Conservation (phyloP, 2,329 filamentous ascomycete species). For the Epichloe typhina region DNA sequence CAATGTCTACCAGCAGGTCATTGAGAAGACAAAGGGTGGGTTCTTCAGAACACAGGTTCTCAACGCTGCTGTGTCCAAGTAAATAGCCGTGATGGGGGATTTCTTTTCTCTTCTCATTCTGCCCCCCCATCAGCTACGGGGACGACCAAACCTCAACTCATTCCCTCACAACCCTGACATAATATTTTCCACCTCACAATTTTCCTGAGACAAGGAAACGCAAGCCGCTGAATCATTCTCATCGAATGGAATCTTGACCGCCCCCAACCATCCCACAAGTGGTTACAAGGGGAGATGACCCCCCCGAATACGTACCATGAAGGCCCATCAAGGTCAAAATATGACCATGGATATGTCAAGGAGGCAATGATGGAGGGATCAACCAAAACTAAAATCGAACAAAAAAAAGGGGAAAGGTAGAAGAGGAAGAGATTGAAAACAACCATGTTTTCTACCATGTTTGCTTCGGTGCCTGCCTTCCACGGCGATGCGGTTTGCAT, state of each 20-base stretch:
- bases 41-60: conserved; percentile 98
- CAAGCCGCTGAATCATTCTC: background rate
- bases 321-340: too few relatives aligned
- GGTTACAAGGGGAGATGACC: too few relatives aligned
- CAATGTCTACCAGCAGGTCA: conserved; percentile 98
- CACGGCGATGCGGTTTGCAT: conserved; percentile 26
- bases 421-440: background rate
- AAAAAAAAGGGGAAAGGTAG: conserved; percentile 4
- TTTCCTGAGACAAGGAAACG: background rate
- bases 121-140: background rate
- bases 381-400: background rate
- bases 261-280: too few relatives aligned
- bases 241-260: background rate
- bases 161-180: background rate
- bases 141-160: background rate
- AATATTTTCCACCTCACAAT: background rate
- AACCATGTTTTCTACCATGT: conserved; percentile 8
- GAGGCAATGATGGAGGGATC: background rate
- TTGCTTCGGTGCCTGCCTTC: background rate
- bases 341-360: too few relatives aligned
- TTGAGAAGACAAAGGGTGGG: conserved; percentile 95
- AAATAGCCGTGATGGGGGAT: conserved; percentile 10
- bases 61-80: conserved; percentile 49
- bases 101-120: background rate
- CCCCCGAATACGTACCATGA: too few relatives aligned